A percentile compares a stretch with the other conserved stretches of the same genome.
Conservation (phyloP, 2,329 filamentous ascomycete genomes). For the Pezicula neosporulosa region DNA sequence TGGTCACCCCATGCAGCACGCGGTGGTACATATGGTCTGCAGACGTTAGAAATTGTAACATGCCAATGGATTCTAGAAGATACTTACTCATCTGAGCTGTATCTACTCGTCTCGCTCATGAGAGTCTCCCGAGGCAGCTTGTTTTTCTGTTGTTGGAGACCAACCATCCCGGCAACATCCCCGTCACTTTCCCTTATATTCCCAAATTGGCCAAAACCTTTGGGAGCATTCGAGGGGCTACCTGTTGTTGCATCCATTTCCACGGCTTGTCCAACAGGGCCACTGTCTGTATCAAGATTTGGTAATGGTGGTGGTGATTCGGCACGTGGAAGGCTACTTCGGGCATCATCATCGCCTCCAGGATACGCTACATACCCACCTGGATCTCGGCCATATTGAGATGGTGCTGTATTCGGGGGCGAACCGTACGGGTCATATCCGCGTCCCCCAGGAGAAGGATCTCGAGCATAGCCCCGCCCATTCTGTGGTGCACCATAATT, state of each 20-base stretch:
- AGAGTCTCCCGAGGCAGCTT: slow-evolving; percentile 44
- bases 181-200: slow-evolving; percentile 60
- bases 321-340: slow-evolving; percentile 49
- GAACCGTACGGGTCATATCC: slow-evolving; percentile 2
- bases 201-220: slow-evolving; percentile 41
- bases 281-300: slow-evolving; percentile 33
- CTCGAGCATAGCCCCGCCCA: slow-evolving; percentile 16
- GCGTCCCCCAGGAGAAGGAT: slow-evolving; percentile 10
- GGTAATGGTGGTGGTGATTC: slow-evolving; percentile 63
- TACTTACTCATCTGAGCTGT: slow-evolving; percentile 71
- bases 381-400: slow-evolving; percentile 18
- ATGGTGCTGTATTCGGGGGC: neutral
- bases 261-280: slow-evolving; percentile 58
- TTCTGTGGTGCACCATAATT: slow-evolving; percentile 22
- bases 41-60: slow-evolving; percentile 12
- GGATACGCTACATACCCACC: slow-evolving; percentile 23
- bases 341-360: slow-evolving; percentile 8
- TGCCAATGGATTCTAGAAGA: slow-evolving; percentile 1
- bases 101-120: slow-evolving; percentile 67
- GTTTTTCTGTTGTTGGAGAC: slow-evolving; percentile 56
- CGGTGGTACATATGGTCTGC: slow-evolving; percentile 46
- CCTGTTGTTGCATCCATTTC: slow-evolving; percentile 77
- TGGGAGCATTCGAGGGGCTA: slow-evolving; percentile 39
- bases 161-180: slow-evolving; percentile 72
- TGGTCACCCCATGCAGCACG: slow-evolving; percentile 52